phyloP scores from a whole-genome alignment of 768 basidiomycete species.

The Xerocomus potaroensis region DNA sequence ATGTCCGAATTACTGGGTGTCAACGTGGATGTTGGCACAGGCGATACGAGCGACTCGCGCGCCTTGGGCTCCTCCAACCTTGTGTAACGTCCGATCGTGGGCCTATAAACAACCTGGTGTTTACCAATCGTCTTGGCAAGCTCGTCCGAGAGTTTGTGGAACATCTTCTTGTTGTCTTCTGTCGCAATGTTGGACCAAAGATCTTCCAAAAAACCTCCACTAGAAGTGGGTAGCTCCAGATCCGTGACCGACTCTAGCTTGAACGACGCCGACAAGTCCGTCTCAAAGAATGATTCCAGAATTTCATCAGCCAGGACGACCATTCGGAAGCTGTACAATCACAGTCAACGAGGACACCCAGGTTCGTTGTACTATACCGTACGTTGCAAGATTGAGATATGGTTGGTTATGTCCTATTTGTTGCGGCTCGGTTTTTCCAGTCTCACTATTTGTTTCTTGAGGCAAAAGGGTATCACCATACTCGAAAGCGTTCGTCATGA shows the following conservation, averaged over 20 bases:
- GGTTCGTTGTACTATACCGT: constrained; percentile 19
- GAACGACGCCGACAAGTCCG: constrained; percentile 87
- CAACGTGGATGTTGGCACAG: constrained; percentile 54
- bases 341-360: constrained; percentile 8
- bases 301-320: constrained; percentile 96
- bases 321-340: constrained; percentile 83
- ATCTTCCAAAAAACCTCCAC: constrained; percentile 69
- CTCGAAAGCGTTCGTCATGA: constrained; percentile 98
- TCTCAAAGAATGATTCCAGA: constrained; percentile 94
- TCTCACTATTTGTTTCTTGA: constrained; percentile 28
- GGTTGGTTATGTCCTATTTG: constrained; percentile 74
- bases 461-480: constrained; percentile 93
- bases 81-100: constrained; percentile 84
- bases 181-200: constrained; percentile 88
- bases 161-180: constrained; percentile 88
- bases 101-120: constrained; percentile 78
- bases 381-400: constrained; percentile 90
- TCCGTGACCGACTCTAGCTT: constrained; percentile 68
- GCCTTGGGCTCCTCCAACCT: constrained; percentile 84
- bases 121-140: constrained; percentile 92
- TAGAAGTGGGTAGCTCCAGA: constrained; percentile 56
- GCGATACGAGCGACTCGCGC: constrained; percentile 79
- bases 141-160: constrained; percentile 91
- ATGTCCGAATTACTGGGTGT: constrained; percentile 33
- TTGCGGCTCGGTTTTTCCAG: constrained; percentile 40